Conservation (phyloP, 2,329 filamentous ascomycete genomes). For the Pseudofabraea citricarpa region DNA sequence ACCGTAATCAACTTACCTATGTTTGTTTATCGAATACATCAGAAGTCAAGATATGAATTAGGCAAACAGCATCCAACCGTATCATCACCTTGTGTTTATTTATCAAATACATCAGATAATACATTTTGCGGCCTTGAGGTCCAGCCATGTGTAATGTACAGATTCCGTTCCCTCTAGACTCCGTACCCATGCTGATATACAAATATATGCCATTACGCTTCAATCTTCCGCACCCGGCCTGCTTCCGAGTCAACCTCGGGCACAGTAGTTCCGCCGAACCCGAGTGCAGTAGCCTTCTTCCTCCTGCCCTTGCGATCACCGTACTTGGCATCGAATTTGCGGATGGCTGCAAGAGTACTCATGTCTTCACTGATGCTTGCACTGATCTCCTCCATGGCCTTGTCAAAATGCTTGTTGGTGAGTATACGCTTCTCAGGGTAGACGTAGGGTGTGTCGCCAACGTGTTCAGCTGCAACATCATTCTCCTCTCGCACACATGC, state of each 20-base stretch:
- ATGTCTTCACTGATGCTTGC: slow-evolving; percentile 94
- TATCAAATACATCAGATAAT: too few species aligned
- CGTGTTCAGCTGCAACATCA: slow-evolving; percentile 32
- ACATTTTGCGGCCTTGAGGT: background rate
- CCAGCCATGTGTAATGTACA: background rate
- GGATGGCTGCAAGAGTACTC: slow-evolving; percentile 76
- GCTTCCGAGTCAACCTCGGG: slow-evolving; percentile 26
- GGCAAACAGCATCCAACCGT: too few species aligned
- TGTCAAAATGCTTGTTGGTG: slow-evolving; percentile 70
- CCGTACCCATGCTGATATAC: background rate
- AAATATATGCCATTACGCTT: slow-evolving; percentile 4
- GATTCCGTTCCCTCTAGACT: background rate
- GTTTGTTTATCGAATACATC: too few species aligned
- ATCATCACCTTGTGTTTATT: too few species aligned
- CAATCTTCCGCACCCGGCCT: slow-evolving; percentile 26
- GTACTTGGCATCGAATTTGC: slow-evolving; percentile 94
- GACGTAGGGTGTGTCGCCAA: slow-evolving; percentile 33
- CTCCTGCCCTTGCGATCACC: slow-evolving; percentile 71
- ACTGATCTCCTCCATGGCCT: slow-evolving; percentile 80
- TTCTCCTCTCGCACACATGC: slow-evolving; percentile 74
- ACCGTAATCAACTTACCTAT: too few species aligned
- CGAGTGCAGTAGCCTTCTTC: slow-evolving; percentile 51
- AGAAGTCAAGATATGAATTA: too few species aligned
- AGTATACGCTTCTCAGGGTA: slow-evolving; percentile 69
- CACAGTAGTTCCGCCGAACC: slow-evolving; percentile 42